phyloP scores from a whole-genome alignment of 192 early-diverging fungal species.

The Entomortierella beljakovae region DNA sequence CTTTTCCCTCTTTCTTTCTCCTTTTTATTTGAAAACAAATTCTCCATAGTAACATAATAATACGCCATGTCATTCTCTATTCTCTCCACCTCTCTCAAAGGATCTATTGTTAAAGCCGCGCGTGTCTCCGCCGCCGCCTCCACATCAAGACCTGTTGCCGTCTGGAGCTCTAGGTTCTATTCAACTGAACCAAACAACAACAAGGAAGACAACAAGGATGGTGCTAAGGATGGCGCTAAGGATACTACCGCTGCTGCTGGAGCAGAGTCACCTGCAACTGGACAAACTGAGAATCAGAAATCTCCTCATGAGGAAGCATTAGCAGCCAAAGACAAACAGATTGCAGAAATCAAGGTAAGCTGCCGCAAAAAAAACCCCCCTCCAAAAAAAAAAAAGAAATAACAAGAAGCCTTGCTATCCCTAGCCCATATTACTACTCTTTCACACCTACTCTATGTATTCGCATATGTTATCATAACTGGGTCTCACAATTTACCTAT shows the following conservation, averaged over 20 bases:
- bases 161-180: constrained; percentile 49
- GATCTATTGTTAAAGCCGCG: constrained; percentile 30
- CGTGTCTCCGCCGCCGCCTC: constrained; percentile 23
- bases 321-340: constrained; percentile 83
- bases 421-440: too few relatives aligned
- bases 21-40: not conserved
- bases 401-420: too few relatives aligned
- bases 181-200: constrained; percentile 53
- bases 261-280: constrained; percentile 18
- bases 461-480: too few relatives aligned
- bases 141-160: constrained; percentile 17
- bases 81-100: constrained; percentile 31
- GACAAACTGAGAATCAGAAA: constrained; percentile 25
- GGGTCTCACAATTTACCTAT: too few relatives aligned
- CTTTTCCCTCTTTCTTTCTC: not conserved
- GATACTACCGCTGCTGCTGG: constrained; percentile 23
- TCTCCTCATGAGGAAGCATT: constrained; percentile 52
- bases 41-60: not conserved
- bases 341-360: constrained; percentile 86
- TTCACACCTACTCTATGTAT: too few relatives aligned
- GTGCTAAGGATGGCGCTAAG: constrained; percentile 33
- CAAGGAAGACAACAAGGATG: constrained; percentile 40
- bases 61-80: constrained; percentile 19
- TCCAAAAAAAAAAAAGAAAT: not conserved
- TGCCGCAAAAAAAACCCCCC: too few relatives aligned